Conservation (phyloP, 2,329 filamentous ascomycete genomes). For the Dothiorella sarmentorum region DNA sequence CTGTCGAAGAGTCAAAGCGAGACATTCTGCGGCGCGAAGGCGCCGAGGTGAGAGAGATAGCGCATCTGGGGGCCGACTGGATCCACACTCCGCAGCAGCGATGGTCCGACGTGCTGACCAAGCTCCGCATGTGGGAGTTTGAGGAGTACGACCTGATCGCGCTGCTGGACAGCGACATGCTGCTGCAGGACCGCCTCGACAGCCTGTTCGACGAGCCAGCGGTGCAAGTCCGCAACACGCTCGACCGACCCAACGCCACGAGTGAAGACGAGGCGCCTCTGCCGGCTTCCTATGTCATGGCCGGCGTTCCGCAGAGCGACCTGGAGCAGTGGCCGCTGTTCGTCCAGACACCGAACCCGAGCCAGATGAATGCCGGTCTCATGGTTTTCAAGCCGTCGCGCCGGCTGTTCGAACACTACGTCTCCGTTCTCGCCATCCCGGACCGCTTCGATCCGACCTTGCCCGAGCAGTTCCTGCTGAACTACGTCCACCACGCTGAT, state of each 20-base stretch:
- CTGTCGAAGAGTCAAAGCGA: conserved; percentile 24
- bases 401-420: conserved; percentile 37
- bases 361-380: conserved; percentile 38
- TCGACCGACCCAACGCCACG: conserved; percentile 16
- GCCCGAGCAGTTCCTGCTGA: conserved; percentile 40
- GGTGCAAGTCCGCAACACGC: conserved; percentile 2
- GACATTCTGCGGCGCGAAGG: conserved; percentile 27
- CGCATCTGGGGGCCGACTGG: conserved; percentile 21
- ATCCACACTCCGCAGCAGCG: conserved; percentile 33
- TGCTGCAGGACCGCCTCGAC: conserved; percentile 37
- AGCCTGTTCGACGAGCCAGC: conserved; percentile 36
- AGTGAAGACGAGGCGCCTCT: conserved; percentile 33
- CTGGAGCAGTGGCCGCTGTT: conserved; percentile 31
- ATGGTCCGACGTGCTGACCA: conserved; percentile 42
- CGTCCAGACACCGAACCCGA: conserved; percentile 16
- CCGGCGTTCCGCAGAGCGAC: conserved; percentile 32
- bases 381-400: conserved; percentile 36
- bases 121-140: conserved; percentile 42
- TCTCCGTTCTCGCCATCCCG: conserved; percentile 29
- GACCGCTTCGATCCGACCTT: conserved; percentile 34
- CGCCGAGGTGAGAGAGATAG: conserved; percentile 24
- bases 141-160: conserved; percentile 40
- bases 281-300: conserved; percentile 40
- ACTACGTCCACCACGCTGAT: conserved; percentile 38
- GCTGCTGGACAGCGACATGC: conserved; percentile 44